Evolutionary conservation across 2,329 filamentous ascomycete genomes (phyloP), one percentile per base, ranked within the genome.

Genomic region (Simplicillium aogashimaense): DNA sequence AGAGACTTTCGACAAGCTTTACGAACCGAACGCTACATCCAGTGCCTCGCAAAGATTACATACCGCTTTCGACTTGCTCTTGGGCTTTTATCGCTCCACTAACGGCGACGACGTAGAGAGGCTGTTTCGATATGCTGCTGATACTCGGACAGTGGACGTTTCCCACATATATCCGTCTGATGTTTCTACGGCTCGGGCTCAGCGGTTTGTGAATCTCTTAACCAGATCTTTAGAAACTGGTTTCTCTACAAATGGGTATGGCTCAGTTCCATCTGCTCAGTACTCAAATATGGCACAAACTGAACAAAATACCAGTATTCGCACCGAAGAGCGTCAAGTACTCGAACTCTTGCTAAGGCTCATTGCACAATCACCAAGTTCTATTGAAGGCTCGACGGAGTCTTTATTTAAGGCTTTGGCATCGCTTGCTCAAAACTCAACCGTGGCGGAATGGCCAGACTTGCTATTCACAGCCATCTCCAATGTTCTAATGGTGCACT

Each of bases 1-100:
- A 46, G 56, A 59, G 38, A 60, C 72, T 32, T 86, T 86, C 64
- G 83, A 89, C 58, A 53, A 63, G 8, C 54, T 74, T 29, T 81
- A 83, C 50, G 53, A 51, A 45, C 60, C 62, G 40, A 45, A 49
- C 11, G 46, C 43, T 13, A 38, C 53, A n/a, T 49, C 53, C 41
- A 59, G 63, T 43, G 46, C 51, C 5, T 44, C 49, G 2, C 57
- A 65, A 46, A 62, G 60, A 43, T 52, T 65, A 14, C 55, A 58
- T 6, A 48, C 53, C 31, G 70, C 67, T 36, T 58, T 72, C 28
- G 65, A 63, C 28, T 58, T 78, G 8, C 55, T 78, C 18, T 54
- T 74, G 16, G 60, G 65, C 11, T 66, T 74, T 46, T 76, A 74
- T 55, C 65, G 67, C 28, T 51, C 61, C 8, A 54, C 54, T 14